Percentiles rank a stretch among this genome's conserved stretches.
phyloP scores from a whole-genome alignment of 2,329 filamentous ascomycete species.

The Colletotrichum sojae region DNA sequence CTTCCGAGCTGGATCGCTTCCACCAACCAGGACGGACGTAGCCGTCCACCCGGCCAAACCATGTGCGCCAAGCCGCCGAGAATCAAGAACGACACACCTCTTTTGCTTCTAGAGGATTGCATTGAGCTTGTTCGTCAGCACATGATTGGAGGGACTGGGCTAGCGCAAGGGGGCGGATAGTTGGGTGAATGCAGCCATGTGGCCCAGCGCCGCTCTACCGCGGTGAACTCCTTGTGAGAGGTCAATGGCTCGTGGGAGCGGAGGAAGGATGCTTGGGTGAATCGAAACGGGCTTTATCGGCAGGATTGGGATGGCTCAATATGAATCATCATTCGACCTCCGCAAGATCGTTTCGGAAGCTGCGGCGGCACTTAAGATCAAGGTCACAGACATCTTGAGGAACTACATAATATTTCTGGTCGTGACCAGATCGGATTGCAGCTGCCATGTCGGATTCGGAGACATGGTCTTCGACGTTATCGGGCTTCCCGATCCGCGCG shows the following conservation, averaged over 20 bases:
- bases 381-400: too few species aligned
- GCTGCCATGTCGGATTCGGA: neutral
- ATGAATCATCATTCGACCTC: neutral
- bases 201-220: neutral
- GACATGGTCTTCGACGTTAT: neutral
- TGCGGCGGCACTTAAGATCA: neutral
- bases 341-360: neutral
- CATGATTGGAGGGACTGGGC: neutral
- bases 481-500: neutral
- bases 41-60: neutral
- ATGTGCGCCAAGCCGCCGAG: constrained; percentile 4
- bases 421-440: too few species aligned
- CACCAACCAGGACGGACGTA: neutral
- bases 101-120: neutral
- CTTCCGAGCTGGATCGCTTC: neutral
- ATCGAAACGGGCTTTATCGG: neutral
- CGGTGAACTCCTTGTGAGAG: neutral
- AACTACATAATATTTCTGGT: too few species aligned
- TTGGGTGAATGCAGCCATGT: constrained; percentile 1
- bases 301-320: neutral
- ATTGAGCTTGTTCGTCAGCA: neutral
- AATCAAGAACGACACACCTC: neutral
- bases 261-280: neutral
- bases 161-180: neutral
- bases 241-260: neutral